Evolutionary conservation across 106 monocot species (phyloP).

Genomic region (Narthecium ossifragum): DNA sequence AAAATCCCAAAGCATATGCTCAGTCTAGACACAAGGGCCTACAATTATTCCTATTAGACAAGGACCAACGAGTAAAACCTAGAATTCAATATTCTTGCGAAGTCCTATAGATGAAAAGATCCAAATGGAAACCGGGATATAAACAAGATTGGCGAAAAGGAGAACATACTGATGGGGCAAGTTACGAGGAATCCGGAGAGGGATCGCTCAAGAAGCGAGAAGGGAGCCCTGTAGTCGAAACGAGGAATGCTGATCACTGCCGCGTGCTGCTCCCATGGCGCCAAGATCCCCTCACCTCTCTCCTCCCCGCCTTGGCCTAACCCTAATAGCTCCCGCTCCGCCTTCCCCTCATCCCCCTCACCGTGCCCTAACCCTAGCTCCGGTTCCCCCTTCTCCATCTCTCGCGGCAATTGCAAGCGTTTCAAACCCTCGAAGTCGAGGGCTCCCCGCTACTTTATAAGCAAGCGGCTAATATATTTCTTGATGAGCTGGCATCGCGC

Average conservation of each 20-base stretch:
- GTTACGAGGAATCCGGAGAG: constrained; percentile 91
- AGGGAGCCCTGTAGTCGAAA: constrained; percentile 73
- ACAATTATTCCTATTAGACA: not conserved
- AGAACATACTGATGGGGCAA: constrained; percentile 78
- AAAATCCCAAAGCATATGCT: not conserved
- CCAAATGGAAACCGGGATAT: too few relatives aligned
- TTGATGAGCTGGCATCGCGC: too few relatives aligned
- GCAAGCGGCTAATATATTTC: too few relatives aligned
- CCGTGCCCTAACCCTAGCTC: not conserved
- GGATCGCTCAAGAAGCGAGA: constrained; percentile 49
- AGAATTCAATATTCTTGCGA: not conserved
- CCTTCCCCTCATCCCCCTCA: not conserved
- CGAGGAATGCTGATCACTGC: constrained; percentile 84
- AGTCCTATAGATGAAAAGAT: not conserved
- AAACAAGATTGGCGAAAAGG: too few relatives aligned
- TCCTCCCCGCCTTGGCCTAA: not conserved
- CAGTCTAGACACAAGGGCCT: not conserved
- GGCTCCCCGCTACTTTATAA: too few relatives aligned
- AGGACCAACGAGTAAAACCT: not conserved
- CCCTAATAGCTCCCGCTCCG: not conserved
- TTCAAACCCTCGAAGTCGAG: too few relatives aligned
- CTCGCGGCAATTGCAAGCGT: too few relatives aligned
- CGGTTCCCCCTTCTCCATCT: constrained; percentile 1
- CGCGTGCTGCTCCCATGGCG: constrained; percentile 96
- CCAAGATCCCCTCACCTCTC: constrained; percentile 16